A percentile compares a stretch with the other conserved stretches of the same genome.
These are phyloP conservation scores for Zizania palustris DNA, from an alignment of 202 grass and related monocot species.

Conservation along the genomic window DNA sequence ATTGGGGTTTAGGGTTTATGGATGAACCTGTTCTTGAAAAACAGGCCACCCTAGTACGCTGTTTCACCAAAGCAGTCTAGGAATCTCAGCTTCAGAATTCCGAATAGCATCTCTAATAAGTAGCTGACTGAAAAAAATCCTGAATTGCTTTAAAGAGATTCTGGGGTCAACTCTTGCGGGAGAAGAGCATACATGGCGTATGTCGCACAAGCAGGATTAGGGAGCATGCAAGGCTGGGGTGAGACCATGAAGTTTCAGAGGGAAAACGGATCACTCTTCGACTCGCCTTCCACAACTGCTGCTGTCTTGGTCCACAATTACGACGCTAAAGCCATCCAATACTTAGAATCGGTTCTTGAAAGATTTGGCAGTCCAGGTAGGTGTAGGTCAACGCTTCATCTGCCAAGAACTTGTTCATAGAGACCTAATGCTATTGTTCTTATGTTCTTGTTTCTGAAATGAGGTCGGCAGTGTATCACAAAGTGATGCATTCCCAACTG, in stretches of 20 bases:
- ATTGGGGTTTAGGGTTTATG: too few species aligned
- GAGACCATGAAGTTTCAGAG: slow-evolving; percentile 49
- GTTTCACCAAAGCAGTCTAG: too few species aligned
- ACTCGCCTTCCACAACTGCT: slow-evolving; percentile 50
- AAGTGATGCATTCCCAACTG: slow-evolving; percentile 55
- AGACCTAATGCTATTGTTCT: background rate
- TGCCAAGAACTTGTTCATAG: background rate
- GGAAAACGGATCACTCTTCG: slow-evolving; percentile 54
- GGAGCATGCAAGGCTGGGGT: slow-evolving; percentile 42
- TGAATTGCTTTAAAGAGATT: too few species aligned
- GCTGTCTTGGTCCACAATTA: slow-evolving; percentile 8
- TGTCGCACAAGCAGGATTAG: slow-evolving; percentile 55
- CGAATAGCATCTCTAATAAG: too few species aligned
- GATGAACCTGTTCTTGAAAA: too few species aligned
- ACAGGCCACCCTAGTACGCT: too few species aligned
- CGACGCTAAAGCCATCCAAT: background rate
- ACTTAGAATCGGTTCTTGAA: background rate
- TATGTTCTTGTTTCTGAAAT: background rate
- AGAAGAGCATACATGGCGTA: slow-evolving; percentile 50
- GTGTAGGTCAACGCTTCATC: background rate
- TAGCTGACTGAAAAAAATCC: too few species aligned
- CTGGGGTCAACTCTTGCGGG: background rate
- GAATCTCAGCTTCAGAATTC: too few species aligned
- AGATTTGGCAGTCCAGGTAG: background rate
- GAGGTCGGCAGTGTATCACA: slow-evolving; percentile 9